Evolutionary conservation across 352 stramenopile genomes (phyloP).

Genomic region (Globisporangium emineosum): DNA sequence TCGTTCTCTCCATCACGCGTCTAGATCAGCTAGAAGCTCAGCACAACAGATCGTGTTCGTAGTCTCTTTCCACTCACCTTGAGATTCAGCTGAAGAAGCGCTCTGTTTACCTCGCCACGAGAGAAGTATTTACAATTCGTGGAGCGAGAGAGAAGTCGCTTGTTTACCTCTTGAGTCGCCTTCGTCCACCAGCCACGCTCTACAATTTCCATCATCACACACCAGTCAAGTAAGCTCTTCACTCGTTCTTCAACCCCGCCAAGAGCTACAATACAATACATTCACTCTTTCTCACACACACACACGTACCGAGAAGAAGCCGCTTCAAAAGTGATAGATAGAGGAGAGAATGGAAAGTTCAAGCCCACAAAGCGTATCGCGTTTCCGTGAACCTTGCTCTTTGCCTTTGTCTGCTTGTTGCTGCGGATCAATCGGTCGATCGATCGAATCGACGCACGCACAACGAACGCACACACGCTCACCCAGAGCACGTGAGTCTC

Average conservation of each 20-base stretch:
- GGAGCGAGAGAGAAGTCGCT: neutral
- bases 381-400: neutral
- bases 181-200: conserved; percentile 3
- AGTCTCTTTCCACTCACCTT: neutral
- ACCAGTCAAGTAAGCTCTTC: neutral
- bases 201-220: conserved; percentile 1
- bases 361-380: neutral
- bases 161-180: neutral
- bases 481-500: neutral
- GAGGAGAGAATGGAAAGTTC: neutral
- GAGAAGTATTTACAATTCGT: neutral
- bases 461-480: neutral
- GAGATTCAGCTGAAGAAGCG: neutral
- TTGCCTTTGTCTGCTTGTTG: conserved; percentile 1
- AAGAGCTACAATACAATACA: neutral
- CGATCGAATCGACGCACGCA: neutral
- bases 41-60: neutral
- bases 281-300: neutral
- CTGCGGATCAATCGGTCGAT: neutral
- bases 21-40: no score
- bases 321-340: neutral
- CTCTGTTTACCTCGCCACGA: conserved; percentile 5
- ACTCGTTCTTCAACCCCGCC: neutral
- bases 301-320: neutral
- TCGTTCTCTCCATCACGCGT: neutral